A percentile compares a stretch with the other conserved stretches of the same genome.
phyloP scores from a whole-genome alignment of 805 yeast species.

The Metschnikowia kofuensis region DNA sequence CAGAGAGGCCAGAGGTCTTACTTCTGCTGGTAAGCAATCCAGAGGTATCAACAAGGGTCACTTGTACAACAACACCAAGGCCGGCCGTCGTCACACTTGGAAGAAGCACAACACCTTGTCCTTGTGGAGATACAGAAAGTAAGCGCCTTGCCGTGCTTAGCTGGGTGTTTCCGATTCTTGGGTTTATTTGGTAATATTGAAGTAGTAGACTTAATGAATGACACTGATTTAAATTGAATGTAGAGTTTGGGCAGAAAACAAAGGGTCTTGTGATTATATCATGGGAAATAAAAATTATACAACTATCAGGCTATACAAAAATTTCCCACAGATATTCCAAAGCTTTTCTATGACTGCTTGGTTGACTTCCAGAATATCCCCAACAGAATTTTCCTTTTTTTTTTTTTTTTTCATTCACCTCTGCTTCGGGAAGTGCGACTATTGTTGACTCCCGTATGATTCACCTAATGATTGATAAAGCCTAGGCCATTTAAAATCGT shows the following conservation, averaged over 20 bases:
- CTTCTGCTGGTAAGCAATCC: constrained; percentile 97
- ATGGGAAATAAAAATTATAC: no score
- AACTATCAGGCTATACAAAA: no score
- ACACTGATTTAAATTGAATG: background rate
- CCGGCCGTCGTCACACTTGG: constrained; percentile 99
- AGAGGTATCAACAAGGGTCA: constrained; percentile 99
- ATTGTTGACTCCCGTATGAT: no score
- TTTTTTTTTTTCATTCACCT: no score
- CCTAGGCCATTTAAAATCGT: no score
- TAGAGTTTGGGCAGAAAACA: background rate
- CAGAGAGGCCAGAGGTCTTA: constrained; percentile 99
- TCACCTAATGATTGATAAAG: no score
- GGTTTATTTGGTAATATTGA: constrained; percentile 12
- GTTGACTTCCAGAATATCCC: no score
- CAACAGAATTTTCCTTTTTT: no score
- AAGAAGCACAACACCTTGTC: constrained; percentile 98
- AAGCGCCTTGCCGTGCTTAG: constrained; percentile 25
- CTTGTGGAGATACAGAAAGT: constrained; percentile 98
- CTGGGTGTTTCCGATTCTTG: constrained; percentile 5
- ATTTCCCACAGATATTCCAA: no score
- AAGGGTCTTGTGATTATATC: no score
- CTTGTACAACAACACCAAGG: constrained; percentile 95
- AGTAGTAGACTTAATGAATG: constrained; percentile 8
- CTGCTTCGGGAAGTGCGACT: no score
- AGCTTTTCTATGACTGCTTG: no score